Base-by-base conservation (phyloP, 2,329 filamentous ascomycete species). In the Tolypocladium album region DNA sequence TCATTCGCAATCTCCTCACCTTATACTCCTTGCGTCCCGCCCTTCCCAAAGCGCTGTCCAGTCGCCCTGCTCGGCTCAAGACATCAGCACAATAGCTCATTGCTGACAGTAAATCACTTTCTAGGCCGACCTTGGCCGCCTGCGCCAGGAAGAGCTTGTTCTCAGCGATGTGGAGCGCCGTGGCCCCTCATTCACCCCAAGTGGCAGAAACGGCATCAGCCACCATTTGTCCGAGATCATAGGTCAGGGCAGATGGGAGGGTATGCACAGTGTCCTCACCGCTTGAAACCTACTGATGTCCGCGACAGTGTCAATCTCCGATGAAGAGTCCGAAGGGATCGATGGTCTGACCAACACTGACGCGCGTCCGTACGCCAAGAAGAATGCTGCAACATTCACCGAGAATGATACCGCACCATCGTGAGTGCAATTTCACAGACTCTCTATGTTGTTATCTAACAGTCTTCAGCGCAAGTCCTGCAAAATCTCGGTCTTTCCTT, bases 51-150 rank as follows among this genome's bases (percentile, higher is more conserved):
- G 27, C 27, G 27, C 27, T 36, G 34, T 36, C 7, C 7, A 36
- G 7, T 4, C 7, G 34, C 34, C 34, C 2, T 9, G 24, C 24
- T 7, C 7, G 3, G 4, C 17, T 5, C 8, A n/a, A n/a, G 17
- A 7, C 4, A 15, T 3, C 24, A 12, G 7, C 11, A 53, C 9
- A n/a, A 22, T 55, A 3, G 36, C n/a, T 53, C 31, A 17, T 22
- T 36, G 38, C 53, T 56, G 31, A 58, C 13, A 4, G 0, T 13
- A n/a, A 34, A 38, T 3, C 22, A 34, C 43, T 15, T 36, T 17
- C 4, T n/a, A 68, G 67, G 65, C 62, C 38, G 67, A 68, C 24
- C 62, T 68, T 12, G 62, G 67, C 11, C 64, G 67, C 24, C 47
- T 55, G 20, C 59, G 67, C 15, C 65, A 64, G 36, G 66, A 67